Percentiles rank a stretch among this genome's conserved stretches.
phyloP scores from a whole-genome alignment of 768 basidiomycete genomes.

The Infundibulicybe gibba region DNA sequence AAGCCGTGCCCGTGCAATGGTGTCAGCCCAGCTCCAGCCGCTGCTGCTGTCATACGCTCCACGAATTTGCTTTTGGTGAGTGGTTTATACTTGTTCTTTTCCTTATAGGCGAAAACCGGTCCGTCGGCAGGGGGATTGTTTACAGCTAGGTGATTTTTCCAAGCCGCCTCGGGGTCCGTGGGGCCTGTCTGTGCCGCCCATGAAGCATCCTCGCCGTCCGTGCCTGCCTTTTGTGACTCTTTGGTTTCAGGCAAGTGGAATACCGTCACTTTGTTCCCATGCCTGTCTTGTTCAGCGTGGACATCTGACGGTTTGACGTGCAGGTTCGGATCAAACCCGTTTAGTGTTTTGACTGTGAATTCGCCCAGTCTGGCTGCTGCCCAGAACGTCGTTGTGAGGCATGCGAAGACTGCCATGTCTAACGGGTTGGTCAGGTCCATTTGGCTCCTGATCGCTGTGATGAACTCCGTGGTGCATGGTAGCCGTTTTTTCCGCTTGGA shows the following conservation, averaged over 20 bases:
- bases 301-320: constrained; percentile 18
- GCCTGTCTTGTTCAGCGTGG: neutral
- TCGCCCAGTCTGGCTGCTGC: constrained; percentile 27
- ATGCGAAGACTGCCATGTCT: constrained; percentile 30
- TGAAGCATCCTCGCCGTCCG: constrained; percentile 24
- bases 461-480: no score
- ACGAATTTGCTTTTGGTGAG: constrained; percentile 24
- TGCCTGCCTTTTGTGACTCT: neutral
- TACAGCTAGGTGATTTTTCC: constrained; percentile 22
- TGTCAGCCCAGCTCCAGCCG: constrained; percentile 4
- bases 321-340: constrained; percentile 19
- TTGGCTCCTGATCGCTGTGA: no score
- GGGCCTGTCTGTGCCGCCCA: constrained; percentile 24
- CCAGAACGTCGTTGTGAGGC: constrained; percentile 36
- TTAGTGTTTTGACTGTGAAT: constrained; percentile 24
- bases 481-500: no score
- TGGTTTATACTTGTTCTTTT: constrained; percentile 4
- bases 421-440: constrained; percentile 18
- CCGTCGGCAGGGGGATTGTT: constrained; percentile 18
- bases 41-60: constrained; percentile 7
- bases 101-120: constrained; percentile 26
- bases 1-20: constrained; percentile 24
- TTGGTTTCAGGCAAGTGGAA: constrained; percentile 21
- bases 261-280: constrained; percentile 13
- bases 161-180: constrained; percentile 16